A percentile compares a stretch with the other conserved stretches of the same genome.
Conservation (phyloP, 1,284 basidiomycete genomes). For the Trametes sp. region DNA sequence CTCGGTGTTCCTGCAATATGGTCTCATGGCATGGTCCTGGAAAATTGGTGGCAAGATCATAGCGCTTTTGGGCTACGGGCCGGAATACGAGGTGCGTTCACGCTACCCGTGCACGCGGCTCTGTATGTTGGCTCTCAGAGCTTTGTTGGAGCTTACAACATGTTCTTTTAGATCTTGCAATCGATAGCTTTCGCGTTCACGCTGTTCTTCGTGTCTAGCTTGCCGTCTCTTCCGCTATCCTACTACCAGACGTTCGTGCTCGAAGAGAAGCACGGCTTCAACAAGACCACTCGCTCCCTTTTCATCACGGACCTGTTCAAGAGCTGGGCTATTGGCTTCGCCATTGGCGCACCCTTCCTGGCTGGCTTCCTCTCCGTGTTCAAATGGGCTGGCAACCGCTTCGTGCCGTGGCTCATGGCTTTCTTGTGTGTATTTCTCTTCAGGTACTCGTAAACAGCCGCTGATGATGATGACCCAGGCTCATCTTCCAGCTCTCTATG, state of each 20-base stretch:
- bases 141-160: too few species aligned
- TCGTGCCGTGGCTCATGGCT: constrained; percentile 89
- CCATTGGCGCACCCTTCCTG: constrained; percentile 89
- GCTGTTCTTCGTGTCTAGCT: constrained; percentile 70
- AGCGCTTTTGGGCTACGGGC: constrained; percentile 63
- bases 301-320: constrained; percentile 87
- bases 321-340: constrained; percentile 76
- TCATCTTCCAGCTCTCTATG: constrained; percentile 86
- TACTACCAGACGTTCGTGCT: constrained; percentile 93
- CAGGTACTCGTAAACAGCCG: too few species aligned
- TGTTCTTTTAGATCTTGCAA: constrained; percentile 70
- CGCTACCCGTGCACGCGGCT: neutral
- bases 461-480: constrained; percentile 48
- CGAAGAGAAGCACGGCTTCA: constrained; percentile 96
- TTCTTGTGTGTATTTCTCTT: constrained; percentile 71
- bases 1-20: constrained; percentile 75
- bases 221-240: constrained; percentile 77
- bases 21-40: constrained; percentile 88
- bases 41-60: constrained; percentile 59
- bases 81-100: constrained; percentile 68
- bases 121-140: neutral
- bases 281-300: constrained; percentile 85
- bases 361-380: constrained; percentile 90
- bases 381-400: constrained; percentile 90
- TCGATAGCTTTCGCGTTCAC: constrained; percentile 83